Evolutionary conservation across 2,329 filamentous ascomycete genomes (phyloP), one percentile per base, ranked within the genome.

Genomic region (Cladophialophora exuberans): DNA sequence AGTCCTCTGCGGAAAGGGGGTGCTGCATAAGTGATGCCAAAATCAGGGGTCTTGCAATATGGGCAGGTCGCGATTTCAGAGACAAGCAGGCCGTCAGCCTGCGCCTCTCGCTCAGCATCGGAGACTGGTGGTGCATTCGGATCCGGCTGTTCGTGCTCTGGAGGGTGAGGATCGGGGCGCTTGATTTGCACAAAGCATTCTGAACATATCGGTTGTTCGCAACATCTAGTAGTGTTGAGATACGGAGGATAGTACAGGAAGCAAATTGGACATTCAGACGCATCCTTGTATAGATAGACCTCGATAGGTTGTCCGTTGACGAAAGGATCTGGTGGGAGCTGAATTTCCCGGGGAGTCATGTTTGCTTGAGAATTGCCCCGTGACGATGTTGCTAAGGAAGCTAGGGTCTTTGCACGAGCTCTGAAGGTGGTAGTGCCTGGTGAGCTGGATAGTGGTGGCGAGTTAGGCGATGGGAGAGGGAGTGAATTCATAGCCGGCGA

Each of bases 141-240:
- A 53, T 80, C 75, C 39, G 69, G 60, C 44, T 75, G 71, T 23
- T 81, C 81, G 67, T 94, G 89, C 69, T 96, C 90, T 1, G 90
- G 90, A 33, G 91, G 84, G 70, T 97, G 90, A 7, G 91, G 92
- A 62, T 99, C 93, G 3, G 91, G 86, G 36, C 94, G 84, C 71
- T 97, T 97, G 70, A 99, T 99, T 71, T 99, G 94, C 3, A 99
- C 94, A 67, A 99, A 99, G 71, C 94, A 99, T 74, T 99, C 94
- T 36, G 92, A 97, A 74, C 94, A 99, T 60, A 99, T 97, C 4
- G 89, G 81, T 70, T 99, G 94, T 65, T 96, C 91, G 71, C 94
- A 99, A 70, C 94, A 99, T 62, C 94, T 82, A 0, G 94, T 99
- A 62, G 86, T 88, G 73, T 99, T 99, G 25, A 99, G 80, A 68